Conservation (phyloP, 257 asterid genomes). For the Misopates orontium region DNA sequence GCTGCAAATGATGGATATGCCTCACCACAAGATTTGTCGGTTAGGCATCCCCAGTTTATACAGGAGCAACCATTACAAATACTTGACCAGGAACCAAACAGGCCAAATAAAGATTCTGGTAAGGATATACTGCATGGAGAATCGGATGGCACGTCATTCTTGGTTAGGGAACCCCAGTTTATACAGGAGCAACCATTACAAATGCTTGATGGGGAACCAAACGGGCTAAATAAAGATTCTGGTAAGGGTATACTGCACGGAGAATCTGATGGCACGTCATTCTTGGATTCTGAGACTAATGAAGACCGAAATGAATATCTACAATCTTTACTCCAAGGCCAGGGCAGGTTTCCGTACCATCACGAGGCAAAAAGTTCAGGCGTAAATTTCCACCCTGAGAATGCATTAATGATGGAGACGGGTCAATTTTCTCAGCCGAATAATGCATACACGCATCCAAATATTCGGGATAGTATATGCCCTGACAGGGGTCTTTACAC, state of each 20-base stretch:
- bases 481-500: slow-evolving; percentile 50
- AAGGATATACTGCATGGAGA: slow-evolving; percentile 52
- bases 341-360: slow-evolving; percentile 50
- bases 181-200: slow-evolving; percentile 49
- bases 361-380: slow-evolving; percentile 55
- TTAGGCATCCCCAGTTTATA: slow-evolving; percentile 55
- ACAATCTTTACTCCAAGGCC: slow-evolving; percentile 60
- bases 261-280: slow-evolving; percentile 46
- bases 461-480: slow-evolving; percentile 47
- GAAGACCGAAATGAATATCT: slow-evolving; percentile 61
- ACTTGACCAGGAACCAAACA: slow-evolving; percentile 43
- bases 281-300: slow-evolving; percentile 49
- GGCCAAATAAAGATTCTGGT: slow-evolving; percentile 46
- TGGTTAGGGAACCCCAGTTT: slow-evolving; percentile 56
- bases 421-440: slow-evolving; percentile 55
- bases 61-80: slow-evolving; percentile 49
- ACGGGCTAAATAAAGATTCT: slow-evolving; percentile 40
- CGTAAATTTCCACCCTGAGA: slow-evolving; percentile 51
- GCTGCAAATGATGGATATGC: slow-evolving; percentile 51
- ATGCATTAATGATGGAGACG: slow-evolving; percentile 48
- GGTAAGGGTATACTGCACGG: slow-evolving; percentile 52
- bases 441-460: slow-evolving; percentile 54
- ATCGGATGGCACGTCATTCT: slow-evolving; percentile 47
- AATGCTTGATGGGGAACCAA: slow-evolving; percentile 47
- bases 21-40: slow-evolving; percentile 55